Evolutionary conservation across 352 stramenopile species (phyloP), one percentile per base, ranked within the genome.

Genomic region (Globisporangium polare): DNA sequence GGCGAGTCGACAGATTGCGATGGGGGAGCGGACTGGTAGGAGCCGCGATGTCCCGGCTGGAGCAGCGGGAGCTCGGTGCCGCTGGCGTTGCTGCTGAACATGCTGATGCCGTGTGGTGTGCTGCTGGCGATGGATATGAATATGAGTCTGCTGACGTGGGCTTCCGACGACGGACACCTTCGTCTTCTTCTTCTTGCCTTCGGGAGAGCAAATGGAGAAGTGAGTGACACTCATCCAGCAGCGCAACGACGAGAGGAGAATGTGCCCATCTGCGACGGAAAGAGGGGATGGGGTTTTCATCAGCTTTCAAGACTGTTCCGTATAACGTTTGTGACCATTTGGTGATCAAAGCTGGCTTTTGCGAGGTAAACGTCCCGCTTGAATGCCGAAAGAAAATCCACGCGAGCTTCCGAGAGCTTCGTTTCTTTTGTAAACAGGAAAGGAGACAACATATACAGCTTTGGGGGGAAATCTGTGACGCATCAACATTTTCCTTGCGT

Each of bases 61-160:
- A 73, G 58, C 63, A 73, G 53, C 52, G 67, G 67, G 45, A 73
- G 54, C 63, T 61, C 54, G 33, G 60, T n/a, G 6, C 3, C 7
- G 31, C 43, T 31, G 58, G 31, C 35, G 42, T 52, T 61, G 5
- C 35, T n/a, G 49, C 12, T 9, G 15, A 45, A 29, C 8, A 17
- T 41, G 20, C 20, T 43, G 15, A 5, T 51, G 45, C 33, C 2
- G 5, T 9, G 26, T 5, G 22, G 5, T 50, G 43, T n/a, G 45
- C 12, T n/a, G 18, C 20, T 15, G 45, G 10, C 29, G 43, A 18
- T 29, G 43, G 29, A 51, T 39, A 15, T 15, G 33, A 39, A 51
- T 39, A 15, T 15, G 33, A 39, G 33, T 12, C 33, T 39, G 10
- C 33, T 51, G 42, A 49, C 42, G 42, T 17, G 20, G 43, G 33